phyloP scores from a whole-genome alignment of 768 basidiomycete genomes.

The Calocybe gangraenosa region DNA sequence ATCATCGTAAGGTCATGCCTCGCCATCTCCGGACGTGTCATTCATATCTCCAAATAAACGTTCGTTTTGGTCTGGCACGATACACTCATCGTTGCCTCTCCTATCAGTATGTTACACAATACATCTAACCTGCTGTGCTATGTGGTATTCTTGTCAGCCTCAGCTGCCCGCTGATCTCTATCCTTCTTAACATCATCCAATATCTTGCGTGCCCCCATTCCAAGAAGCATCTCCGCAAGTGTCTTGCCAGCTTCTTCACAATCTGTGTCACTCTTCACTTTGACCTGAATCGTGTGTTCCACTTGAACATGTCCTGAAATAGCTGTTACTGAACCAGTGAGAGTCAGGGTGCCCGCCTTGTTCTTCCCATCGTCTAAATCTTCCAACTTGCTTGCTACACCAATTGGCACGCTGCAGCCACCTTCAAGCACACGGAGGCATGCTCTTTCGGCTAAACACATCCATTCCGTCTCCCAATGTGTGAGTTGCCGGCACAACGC shows the following conservation, averaged over 20 bases:
- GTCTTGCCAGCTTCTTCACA: slow-evolving; percentile 66
- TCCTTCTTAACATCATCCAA: slow-evolving; percentile 80
- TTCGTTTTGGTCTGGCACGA: slow-evolving; percentile 24
- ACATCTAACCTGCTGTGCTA: neutral
- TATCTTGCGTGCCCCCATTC: slow-evolving; percentile 71
- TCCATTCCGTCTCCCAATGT: slow-evolving; percentile 76
- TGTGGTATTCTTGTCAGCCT: slow-evolving; percentile 27
- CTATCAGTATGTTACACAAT: too few relatives aligned
- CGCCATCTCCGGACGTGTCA: slow-evolving; percentile 17
- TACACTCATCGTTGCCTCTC: slow-evolving; percentile 16
- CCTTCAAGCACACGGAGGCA: slow-evolving; percentile 90
- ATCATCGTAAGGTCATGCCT: slow-evolving; percentile 29
- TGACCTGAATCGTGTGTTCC: slow-evolving; percentile 52
- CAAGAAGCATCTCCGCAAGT: slow-evolving; percentile 62
- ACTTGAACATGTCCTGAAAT: slow-evolving; percentile 73
- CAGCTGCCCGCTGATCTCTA: slow-evolving; percentile 43
- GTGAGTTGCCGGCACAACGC: slow-evolving; percentile 65
- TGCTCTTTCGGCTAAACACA: slow-evolving; percentile 79
- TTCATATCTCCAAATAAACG: slow-evolving; percentile 19
- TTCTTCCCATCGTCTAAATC: slow-evolving; percentile 18
- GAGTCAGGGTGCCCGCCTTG: slow-evolving; percentile 40
- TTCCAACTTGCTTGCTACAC: slow-evolving; percentile 56
- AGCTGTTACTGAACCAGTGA: slow-evolving; percentile 84
- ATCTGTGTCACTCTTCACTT: slow-evolving; percentile 48
- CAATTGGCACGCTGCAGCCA: slow-evolving; percentile 96